Conservation (phyloP, 108 stramenopile species). For the Nitzschia sp. region DNA sequence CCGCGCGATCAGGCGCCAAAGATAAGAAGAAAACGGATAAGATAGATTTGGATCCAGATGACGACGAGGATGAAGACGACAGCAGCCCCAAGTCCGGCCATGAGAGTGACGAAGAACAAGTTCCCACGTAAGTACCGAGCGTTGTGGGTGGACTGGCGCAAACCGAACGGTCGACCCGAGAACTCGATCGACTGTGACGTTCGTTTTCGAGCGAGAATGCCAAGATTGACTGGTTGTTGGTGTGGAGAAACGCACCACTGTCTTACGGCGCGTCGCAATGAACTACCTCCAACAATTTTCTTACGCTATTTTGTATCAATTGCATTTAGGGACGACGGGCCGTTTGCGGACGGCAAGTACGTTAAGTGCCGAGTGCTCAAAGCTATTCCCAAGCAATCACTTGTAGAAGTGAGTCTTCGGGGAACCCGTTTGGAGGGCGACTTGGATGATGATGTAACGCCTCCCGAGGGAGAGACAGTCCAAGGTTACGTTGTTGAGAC, state of each 20-base stretch:
- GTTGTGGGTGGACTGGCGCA: conserved; percentile 33
- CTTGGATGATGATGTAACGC: conserved; percentile 75
- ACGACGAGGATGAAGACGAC: conserved; percentile 42
- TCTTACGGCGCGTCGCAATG: conserved; percentile 69
- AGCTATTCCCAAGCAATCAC: conserved; percentile 33
- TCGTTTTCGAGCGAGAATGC: conserved; percentile 28
- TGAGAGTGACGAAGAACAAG: conserved; percentile 18
- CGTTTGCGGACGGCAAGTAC: conserved; percentile 59
- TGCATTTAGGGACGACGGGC: conserved; percentile 18
- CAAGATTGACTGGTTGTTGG: conserved; percentile 57
- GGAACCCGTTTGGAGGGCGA: conserved; percentile 67
- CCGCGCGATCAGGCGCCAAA: background rate
- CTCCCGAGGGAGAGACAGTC: conserved; percentile 65
- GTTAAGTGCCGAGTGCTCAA: conserved; percentile 72
- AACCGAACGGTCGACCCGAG: conserved; percentile 54
- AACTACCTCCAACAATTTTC: conserved; percentile 74
- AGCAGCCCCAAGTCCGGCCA: conserved; percentile 1
- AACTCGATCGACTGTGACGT: conserved; percentile 53
- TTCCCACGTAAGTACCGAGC: background rate
- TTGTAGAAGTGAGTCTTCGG: conserved; percentile 79
- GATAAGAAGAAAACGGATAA: background rate
- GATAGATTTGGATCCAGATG: conserved; percentile 17
- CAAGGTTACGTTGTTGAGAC: conserved; percentile 88
- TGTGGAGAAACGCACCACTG: conserved; percentile 79
- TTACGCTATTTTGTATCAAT: conserved; percentile 27